Base-by-base conservation (phyloP, 1,284 basidiomycete genomes). In the Ustilago xerochloae region DNA sequence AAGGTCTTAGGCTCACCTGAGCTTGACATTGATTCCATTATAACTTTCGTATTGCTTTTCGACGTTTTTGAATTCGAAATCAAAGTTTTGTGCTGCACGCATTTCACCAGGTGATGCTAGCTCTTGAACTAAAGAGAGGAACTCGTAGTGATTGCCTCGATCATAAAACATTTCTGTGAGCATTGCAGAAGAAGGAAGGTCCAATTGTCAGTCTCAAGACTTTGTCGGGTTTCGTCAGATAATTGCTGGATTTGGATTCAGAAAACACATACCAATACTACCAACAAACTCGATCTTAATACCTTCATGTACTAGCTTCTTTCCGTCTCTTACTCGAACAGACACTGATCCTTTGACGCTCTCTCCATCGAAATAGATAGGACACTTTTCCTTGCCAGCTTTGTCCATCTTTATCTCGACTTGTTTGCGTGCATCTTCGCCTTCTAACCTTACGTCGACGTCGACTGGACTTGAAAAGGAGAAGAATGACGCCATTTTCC, bases 11-110 rank as follows among this genome's bases (percentile, higher is more conserved):
- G n/a, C 68, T 41, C 48, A 79, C 70, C 81, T 87, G 73, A 99
- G 88, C 86, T 97, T 97, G 71, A 99, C 96, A 81, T 99, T 99
- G 85, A 98, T 98, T 1, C 96, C 96, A 76, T 94, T 91, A 84
- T 98, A 98, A 80, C 92, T 94, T 87, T 99, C 96, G 81, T 93
- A 97, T 84, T 96, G 94, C 87, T 99, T 98, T 89, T 99, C 97
- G 49, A 99, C 93, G 80, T 97, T 98, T 88, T 98, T 98, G 89
- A 99, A 99, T 77, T 90, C 88, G 85, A 99, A 99, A 57, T 97
- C 94, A 80, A 91, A 96, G 16, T 93, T 93, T 86, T 97, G 94
- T 0, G 93, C 93, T 79, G 93, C 91, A 50, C 94, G 89, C 90
- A 98, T 91, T 81, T 99, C 96, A 35, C 94, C 94, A 8, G 94